A percentile compares a stretch with the other conserved stretches of the same genome.
Evolutionary conservation across 139 green algal genomes (phyloP).

Genomic region (Chlorella sp.): DNA sequence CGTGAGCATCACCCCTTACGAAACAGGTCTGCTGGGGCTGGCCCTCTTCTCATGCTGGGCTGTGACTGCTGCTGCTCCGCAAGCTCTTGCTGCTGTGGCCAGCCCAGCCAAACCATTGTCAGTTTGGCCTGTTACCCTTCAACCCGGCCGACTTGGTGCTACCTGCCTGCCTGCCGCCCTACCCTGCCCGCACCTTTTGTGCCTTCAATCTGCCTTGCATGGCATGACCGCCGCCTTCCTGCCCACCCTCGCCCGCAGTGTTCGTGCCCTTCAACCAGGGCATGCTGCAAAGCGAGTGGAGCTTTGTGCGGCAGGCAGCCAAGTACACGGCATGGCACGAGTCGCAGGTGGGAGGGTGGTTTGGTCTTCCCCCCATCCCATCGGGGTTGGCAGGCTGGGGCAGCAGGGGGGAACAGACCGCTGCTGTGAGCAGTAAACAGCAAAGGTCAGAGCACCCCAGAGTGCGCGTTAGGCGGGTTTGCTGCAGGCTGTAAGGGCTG

Average conservation of each 20-base stretch:
- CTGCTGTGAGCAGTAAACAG: neutral
- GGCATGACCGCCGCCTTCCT: neutral
- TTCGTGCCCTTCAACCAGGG: constrained; percentile 50
- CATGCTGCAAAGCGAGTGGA: constrained; percentile 21
- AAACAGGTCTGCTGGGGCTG: constrained; percentile 20
- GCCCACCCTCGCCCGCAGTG: neutral
- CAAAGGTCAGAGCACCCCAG: no score
- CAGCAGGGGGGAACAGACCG: neutral
- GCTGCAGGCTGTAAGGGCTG: no score
- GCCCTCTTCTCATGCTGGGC: neutral
- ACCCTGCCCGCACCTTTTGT: neutral
- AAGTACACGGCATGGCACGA: constrained; percentile 47
- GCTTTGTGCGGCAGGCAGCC: constrained; percentile 27
- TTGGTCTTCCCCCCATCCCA: no score
- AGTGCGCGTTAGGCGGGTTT: no score
- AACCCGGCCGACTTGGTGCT: no score
- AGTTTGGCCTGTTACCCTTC: no score
- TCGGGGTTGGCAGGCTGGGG: no score
- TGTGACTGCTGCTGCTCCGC: no score
- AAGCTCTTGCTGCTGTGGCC: no score
- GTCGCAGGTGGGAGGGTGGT: constrained; percentile 12
- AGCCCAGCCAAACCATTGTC: no score
- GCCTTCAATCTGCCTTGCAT: no score
- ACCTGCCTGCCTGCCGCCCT: neutral
- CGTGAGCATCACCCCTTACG: constrained; percentile 45